A percentile compares a stretch with the other conserved stretches of the same genome.
Evolutionary conservation across 768 basidiomycete species (phyloP).

Genomic region (Lentinus brumalis): DNA sequence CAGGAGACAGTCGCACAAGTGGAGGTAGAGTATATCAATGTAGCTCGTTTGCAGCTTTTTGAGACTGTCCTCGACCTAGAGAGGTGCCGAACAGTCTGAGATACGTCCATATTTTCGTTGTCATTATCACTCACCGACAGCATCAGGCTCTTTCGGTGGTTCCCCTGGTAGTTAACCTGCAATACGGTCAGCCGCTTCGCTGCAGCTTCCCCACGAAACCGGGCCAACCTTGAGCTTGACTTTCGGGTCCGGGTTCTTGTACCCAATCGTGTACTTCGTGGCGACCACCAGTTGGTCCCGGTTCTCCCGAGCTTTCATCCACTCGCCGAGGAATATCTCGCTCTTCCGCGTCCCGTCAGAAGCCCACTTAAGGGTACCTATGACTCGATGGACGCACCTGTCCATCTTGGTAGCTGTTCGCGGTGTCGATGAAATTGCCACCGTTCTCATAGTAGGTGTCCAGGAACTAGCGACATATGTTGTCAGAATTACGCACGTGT

Average conservation of each 20-base stretch:
- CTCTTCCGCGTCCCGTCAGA: constrained; percentile 19
- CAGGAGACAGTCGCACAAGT: constrained; percentile 43
- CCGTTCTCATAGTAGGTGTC: constrained; percentile 46
- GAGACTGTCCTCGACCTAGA: constrained; percentile 35
- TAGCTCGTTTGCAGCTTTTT: constrained; percentile 44
- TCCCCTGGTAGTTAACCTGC: constrained; percentile 15
- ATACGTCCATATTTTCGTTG: constrained; percentile 39
- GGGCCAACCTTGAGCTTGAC: constrained; percentile 3
- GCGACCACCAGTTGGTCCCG: constrained; percentile 41
- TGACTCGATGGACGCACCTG: background rate
- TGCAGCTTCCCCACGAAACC: background rate
- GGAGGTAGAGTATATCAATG: constrained; percentile 48
- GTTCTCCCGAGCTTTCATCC: constrained; percentile 37
- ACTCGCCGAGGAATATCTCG: constrained; percentile 42
- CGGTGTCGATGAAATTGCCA: constrained; percentile 51
- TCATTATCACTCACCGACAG: constrained; percentile 13
- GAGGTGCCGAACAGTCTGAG: constrained; percentile 33
- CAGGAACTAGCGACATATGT: constrained; percentile 41
- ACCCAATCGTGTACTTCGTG: constrained; percentile 25
- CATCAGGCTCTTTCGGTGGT: constrained; percentile 14
- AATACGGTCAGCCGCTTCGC: background rate
- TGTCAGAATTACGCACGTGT: constrained; percentile 32
- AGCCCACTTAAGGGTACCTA: constrained; percentile 11
- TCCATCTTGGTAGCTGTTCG: constrained; percentile 32
- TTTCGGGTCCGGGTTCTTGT: background rate